Evolutionary conservation across 2,329 filamentous ascomycete species (phyloP), one percentile per base, ranked within the genome.

Genomic region (Metarhizium robertsii): DNA sequence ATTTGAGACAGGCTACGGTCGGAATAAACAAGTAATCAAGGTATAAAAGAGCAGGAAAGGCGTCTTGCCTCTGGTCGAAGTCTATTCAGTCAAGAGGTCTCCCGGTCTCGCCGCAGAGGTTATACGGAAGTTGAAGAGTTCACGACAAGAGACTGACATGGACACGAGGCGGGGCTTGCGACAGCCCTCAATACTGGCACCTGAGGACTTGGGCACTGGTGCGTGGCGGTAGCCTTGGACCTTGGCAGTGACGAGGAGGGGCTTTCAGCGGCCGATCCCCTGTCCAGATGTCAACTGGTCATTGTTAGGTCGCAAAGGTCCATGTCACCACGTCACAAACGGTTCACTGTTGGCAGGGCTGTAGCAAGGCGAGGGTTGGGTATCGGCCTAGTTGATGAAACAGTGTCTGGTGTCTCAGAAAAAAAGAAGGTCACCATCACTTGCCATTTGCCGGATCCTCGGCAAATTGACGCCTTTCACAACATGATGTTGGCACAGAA

Each of bases 101-200:
- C 13, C 51, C 47, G 14, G 36, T 16, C 48, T 20, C 13, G 47
- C 47, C 14, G 36, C 30, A 42, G 20, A 56, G 36, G 16, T 53
- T 13, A 20, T 49, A 20, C 13, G 46, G 36, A 42, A 48, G 47
- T 18, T 25, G 30, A 36, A 51, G 55, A 54, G 34, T 40, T 38
- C 20, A 25, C 30, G 47, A 54, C n/a, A 20, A 43, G 40, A 43
- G 6, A 43, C 6, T 4, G 6, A n/a, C 38, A 32, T 47, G 53
- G 42, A 55, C 14, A 20, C 49, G 55, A 57, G 59, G 59, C 56
- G 58, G 59, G 54, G 56, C 58, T 57, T 59, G 57, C 59, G 56
- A 61, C 49, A 50, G 32, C 47, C 18, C 38, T 6, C 42, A 45
- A 20, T 52, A 45, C 14, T 1, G 25, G 25, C 25, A 25, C 25